Base-by-base conservation (phyloP, 768 basidiomycete species). In the Collybiopsis confluens region DNA sequence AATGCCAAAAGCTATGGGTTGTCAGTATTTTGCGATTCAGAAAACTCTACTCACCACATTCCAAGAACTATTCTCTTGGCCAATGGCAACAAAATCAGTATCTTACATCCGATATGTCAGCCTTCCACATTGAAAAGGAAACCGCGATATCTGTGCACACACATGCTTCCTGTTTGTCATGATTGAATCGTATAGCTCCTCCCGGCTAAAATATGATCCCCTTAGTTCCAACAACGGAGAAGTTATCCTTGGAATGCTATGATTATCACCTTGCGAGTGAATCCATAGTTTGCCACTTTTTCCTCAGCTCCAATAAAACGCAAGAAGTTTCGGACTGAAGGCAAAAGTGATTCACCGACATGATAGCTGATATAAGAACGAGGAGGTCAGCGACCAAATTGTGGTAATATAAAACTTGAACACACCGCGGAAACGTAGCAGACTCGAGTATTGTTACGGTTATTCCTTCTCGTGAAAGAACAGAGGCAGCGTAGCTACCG, bases 151-250 rank as follows among this genome's bases (percentile, higher is more conserved):
- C 16, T 30, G 26, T 37, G 24, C 23, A 48, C 45, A 18, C 1
- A 7, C 7, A 1, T 8, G 18, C 13, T 38, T 52, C 42, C 51
- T 26, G 35, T n/a, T 43, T 45, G n/a, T 24, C 20, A 44, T 76
- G 76, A 41, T 74, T 76, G 53, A 86, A 73, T 61, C 85, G 85
- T 65, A 86, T 69, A 3, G 79, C 79, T 37, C 79, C 79, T 26
- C 84, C 84, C 1, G 80, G 79, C 84, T 86, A n/a, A n/a, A n/a
- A n/a, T n/a, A n/a, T n/a, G n/a, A n/a, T n/a, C n/a, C 60, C 11
- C 28, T 27, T 36, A 9, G 30, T 7, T 18, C 28, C n/a, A 16
- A 20, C 28, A n/a, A n/a, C n/a, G n/a, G 27, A 53, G n/a, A 20
- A 42, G 30, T 44, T 30, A 2, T 26, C 18, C 26, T 20, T 24